Evolutionary conservation across 192 early-diverging fungal genomes (phyloP), one percentile per base, ranked within the genome.

Genomic region (Coemansia sp.): DNA sequence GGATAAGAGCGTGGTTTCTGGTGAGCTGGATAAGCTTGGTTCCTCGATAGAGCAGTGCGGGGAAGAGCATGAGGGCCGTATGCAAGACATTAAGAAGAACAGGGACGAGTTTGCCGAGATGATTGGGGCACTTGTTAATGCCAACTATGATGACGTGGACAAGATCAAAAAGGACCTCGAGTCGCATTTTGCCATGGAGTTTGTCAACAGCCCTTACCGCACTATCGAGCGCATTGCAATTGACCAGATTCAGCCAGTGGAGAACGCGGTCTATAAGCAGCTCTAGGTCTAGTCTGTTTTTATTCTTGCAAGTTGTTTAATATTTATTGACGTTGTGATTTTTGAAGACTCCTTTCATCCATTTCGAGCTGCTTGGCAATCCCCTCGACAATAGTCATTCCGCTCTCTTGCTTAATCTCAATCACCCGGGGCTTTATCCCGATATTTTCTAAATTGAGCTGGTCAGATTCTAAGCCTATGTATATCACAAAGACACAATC

Each of bases 201-300:
- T 82, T 73, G 79, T 82, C 29, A 69, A 77, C 51, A 71, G 70
- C 60, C 74, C 79, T 3, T 82, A 77, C 53, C 53, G 62, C 3
- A 70, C 72, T 3, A 36, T 82, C 3, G 74, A 74, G 36, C 79
- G 79, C 53, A 53, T 82, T 29, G 50, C 71, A 0, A 34, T 82
- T 3, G 53, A 59, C 57, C 59, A 64, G 16, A 63, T 82, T 37
- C 71, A 77, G 17, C 42, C 71, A 4, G 66, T 53, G 6, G 79
- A 77, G 29, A 66, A 36, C 17, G 74, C 79, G 6, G 62, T 75
- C 1, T 82, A 82, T 62, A 73, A 76, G 62, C 79, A 82, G 68
- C 75, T 82, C 19, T 82, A 65, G 3, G 19, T 14, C 57, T 37
- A 0, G 10, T 56, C 6, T 64, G 3, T 36, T 10, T 64, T 34